Evolutionary conservation across 2,329 filamentous ascomycete species (phyloP).

Genomic region (Penicillium sp.): DNA sequence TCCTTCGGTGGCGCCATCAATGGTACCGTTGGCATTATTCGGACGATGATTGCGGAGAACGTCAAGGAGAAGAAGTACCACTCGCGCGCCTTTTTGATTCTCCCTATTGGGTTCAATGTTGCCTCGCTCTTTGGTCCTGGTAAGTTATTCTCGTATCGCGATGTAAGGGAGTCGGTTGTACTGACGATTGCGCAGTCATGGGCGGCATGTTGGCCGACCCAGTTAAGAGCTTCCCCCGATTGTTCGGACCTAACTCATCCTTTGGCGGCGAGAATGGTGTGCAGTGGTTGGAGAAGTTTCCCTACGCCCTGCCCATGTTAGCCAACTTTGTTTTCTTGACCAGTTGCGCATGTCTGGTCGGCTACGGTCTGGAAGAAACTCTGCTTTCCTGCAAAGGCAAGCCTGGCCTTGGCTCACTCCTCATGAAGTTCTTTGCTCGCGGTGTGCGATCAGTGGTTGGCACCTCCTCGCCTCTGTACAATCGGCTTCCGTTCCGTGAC

Average conservation of each 20-base stretch:
- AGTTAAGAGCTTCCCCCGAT: constrained; percentile 55
- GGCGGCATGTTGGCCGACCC: constrained; percentile 67
- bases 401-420: constrained; percentile 43
- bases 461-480: constrained; percentile 32
- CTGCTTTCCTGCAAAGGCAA: constrained; percentile 45
- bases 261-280: constrained; percentile 56
- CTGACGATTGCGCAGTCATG: constrained; percentile 41
- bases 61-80: constrained; percentile 64
- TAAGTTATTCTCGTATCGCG: constrained; percentile 36
- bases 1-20: constrained; percentile 64
- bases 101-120: constrained; percentile 65
- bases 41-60: constrained; percentile 68
- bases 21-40: constrained; percentile 67
- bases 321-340: constrained; percentile 59
- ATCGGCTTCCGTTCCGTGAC: constrained; percentile 33
- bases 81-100: constrained; percentile 53
- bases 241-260: constrained; percentile 58
- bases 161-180: constrained; percentile 5
- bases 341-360: constrained; percentile 52
- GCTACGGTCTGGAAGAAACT: constrained; percentile 63
- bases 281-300: constrained; percentile 59
- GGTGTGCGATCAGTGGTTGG: constrained; percentile 24
- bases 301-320: constrained; percentile 65
- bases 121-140: constrained; percentile 52
- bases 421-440: constrained; percentile 29